These are phyloP conservation scores for Aphanomyces stellatus DNA, from an alignment of 352 stramenopile species.

Conservation along the genomic window DNA sequence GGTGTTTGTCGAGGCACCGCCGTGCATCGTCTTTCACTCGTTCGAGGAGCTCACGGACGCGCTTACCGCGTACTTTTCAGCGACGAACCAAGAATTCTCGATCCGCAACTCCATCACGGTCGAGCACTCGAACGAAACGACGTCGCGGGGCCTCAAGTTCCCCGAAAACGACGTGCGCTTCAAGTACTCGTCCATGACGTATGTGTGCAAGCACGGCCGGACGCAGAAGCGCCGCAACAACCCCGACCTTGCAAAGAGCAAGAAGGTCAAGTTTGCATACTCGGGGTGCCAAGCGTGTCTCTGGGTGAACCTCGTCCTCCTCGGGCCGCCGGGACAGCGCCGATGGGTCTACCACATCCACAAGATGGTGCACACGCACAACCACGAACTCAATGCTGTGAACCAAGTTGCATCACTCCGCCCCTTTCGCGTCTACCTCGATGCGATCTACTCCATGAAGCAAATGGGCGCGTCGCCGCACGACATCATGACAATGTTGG, in stretches of 20 bases:
- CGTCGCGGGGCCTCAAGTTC: background rate
- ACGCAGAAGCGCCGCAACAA: slow-evolving; percentile 19
- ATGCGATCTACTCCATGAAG: slow-evolving; percentile 11
- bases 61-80: slow-evolving; percentile 13
- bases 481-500: slow-evolving; percentile 9
- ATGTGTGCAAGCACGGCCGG: slow-evolving; percentile 19
- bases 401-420: background rate
- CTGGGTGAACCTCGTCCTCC: slow-evolving; percentile 14
- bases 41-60: slow-evolving; percentile 13
- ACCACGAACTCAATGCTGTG: slow-evolving; percentile 1
- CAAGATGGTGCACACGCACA: slow-evolving; percentile 18
- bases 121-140: slow-evolving; percentile 9
- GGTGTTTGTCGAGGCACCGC: slow-evolving; percentile 8
- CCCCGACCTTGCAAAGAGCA: background rate
- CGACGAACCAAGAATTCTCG: slow-evolving; percentile 19
- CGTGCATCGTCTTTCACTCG: slow-evolving; percentile 17
- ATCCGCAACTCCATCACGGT: slow-evolving; percentile 18
- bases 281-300: slow-evolving; percentile 19
- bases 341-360: slow-evolving; percentile 20
- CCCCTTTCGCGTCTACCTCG: background rate
- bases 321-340: background rate
- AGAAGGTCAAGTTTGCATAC: slow-evolving; percentile 19
- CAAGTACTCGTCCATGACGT: slow-evolving; percentile 20
- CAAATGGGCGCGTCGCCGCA: slow-evolving; percentile 7
- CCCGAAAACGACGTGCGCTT: slow-evolving; percentile 18